Base-by-base conservation (phyloP, 2,329 filamentous ascomycete genomes). In the Colletotrichum coccodes region DNA sequence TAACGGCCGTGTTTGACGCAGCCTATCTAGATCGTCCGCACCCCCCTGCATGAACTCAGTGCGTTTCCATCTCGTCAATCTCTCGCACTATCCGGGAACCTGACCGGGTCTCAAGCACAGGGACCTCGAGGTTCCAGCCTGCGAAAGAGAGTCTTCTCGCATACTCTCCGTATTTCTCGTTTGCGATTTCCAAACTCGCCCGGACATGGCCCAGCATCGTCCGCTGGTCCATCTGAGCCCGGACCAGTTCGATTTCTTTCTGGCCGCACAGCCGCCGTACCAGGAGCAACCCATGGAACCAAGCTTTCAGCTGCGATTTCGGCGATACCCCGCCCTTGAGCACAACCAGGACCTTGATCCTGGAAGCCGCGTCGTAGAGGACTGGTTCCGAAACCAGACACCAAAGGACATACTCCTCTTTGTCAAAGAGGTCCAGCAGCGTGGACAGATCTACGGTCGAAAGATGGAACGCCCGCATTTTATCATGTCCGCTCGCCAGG, bases 61-160 rank as follows among this genome's bases (percentile, higher is more conserved):
- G 61, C 14, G 18, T 16, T 9, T n/a, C 28, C 40, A 44, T 52
- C 12, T 65, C 56, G 23, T 50, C 61, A 30, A 21, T 14, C 16
- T 69, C 61, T 49, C 47, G 47, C 26, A 44, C 12, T 28, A 69
- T 66, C n/a, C 66, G 54, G 36, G 61, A 69, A n/a, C 66, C 66
- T 18, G 61, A 60, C 6, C 66, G 61, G 21, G 66, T 69, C 5
- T 69, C 66, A 9, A 69, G 61, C 28, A 60, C 49, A 11, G 66
- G 30, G n/a, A 66, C 14, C 16, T 66, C 54, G 16, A 69, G 40
- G 14, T 69, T 60, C 66, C 66, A 69, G 34, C 66, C 66, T 8
- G 49, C 54, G 9, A 42, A 30, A 28, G 54, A 54, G 44, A 69
- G 50, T 3, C 56, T 46, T 23, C 42, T 54, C 14, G 50, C 42